Conservation (phyloP, 768 basidiomycete genomes). For the Pulveroboletus sp. region DNA sequence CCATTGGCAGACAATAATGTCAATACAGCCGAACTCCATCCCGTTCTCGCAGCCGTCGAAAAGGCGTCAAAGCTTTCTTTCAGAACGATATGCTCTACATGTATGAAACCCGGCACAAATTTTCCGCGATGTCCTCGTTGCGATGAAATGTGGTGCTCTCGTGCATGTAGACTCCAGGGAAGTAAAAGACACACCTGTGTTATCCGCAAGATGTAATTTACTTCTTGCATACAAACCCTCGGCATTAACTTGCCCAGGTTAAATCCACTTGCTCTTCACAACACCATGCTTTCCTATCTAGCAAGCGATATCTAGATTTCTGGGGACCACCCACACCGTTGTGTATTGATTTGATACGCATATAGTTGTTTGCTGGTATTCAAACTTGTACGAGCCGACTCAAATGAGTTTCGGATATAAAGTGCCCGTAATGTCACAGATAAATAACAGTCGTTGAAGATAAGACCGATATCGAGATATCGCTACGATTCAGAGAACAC, state of each 20-base stretch:
- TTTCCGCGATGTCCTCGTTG: constrained; percentile 63
- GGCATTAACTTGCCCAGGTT: neutral
- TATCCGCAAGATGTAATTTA: constrained; percentile 8
- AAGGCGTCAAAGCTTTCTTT: constrained; percentile 46
- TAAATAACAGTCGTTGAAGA: neutral
- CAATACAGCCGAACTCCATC: constrained; percentile 27
- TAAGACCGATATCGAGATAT: neutral
- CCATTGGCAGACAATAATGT: constrained; percentile 15
- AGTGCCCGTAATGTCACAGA: neutral
- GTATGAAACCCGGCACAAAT: constrained; percentile 47
- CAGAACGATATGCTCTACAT: constrained; percentile 44
- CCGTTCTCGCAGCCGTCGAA: constrained; percentile 50
- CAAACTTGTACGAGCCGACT: neutral
- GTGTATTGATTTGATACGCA: neutral
- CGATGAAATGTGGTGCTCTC: constrained; percentile 58
- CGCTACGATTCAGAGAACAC: constrained; percentile 36
- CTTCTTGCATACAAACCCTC: neutral
- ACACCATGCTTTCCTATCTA: neutral
- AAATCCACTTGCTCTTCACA: neutral
- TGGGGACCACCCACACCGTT: neutral
- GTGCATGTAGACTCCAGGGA: constrained; percentile 51
- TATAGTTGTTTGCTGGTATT: neutral
- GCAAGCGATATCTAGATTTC: neutral
- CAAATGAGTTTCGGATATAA: neutral
- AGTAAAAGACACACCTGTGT: constrained; percentile 50